These are phyloP conservation scores for Pseudopyricularia cyperi DNA, from an alignment of 2,329 filamentous ascomycete genomes.

Conservation along the genomic window DNA sequence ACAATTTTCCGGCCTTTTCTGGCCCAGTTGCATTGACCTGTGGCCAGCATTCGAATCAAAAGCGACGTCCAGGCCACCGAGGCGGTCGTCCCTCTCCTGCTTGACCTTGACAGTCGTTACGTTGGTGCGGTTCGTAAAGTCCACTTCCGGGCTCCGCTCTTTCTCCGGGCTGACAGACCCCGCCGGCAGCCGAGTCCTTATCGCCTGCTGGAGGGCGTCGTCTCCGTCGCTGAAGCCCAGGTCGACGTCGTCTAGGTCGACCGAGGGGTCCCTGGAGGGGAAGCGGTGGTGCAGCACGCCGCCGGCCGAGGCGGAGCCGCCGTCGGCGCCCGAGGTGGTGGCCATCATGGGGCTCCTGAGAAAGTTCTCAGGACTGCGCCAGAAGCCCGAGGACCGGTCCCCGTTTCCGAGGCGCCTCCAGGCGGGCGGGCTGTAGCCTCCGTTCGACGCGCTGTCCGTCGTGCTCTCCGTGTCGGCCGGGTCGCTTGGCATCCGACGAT, in stretches of 20 bases:
- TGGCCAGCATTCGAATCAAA: constrained; percentile 1
- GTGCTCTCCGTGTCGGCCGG: constrained; percentile 20
- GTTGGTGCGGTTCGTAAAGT: constrained; percentile 14
- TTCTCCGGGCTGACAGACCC: constrained; percentile 44
- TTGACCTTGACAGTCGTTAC: constrained; percentile 23
- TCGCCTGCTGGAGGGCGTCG: constrained; percentile 35
- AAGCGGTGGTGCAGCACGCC: constrained; percentile 5
- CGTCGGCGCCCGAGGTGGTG: constrained; percentile 15
- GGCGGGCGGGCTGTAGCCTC: constrained; percentile 47
- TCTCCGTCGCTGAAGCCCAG: constrained; percentile 12
- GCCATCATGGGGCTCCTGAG: neutral
- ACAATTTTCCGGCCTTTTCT: constrained; percentile 31
- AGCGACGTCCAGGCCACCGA: constrained; percentile 6
- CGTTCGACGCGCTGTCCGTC: constrained; percentile 25
- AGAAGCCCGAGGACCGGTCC: constrained; percentile 44
- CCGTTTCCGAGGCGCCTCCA: constrained; percentile 50
- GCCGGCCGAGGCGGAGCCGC: constrained; percentile 10
- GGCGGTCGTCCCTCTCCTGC: constrained; percentile 7
- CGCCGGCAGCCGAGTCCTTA: constrained; percentile 39
- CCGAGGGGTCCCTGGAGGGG: constrained; percentile 12
- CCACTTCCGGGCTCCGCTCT: constrained; percentile 32
- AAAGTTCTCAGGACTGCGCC: constrained; percentile 40
- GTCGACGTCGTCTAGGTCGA: constrained; percentile 4
- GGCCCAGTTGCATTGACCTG: neutral
- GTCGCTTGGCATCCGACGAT: constrained; percentile 14